Conservation (phyloP, 495 filamentous ascomycete species). For the Schizothecium vesticola region DNA sequence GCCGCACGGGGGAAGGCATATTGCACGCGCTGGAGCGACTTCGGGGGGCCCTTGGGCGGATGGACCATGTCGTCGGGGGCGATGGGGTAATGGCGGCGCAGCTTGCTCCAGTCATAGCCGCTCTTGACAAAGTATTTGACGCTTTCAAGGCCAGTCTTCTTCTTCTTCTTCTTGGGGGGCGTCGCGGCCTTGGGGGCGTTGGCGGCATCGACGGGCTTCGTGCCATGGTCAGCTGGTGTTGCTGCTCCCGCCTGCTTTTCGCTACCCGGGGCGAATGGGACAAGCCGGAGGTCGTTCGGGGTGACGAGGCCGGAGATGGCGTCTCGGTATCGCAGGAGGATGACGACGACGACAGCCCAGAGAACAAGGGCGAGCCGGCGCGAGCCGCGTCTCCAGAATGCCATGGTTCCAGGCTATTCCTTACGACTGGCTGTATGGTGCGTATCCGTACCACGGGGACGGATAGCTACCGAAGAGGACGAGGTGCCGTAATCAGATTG, state of each 20-base stretch:
- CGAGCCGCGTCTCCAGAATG: slow-evolving; percentile 6
- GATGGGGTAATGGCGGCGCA: slow-evolving; percentile 1
- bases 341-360: neutral
- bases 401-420: slow-evolving; percentile 1
- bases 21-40: neutral
- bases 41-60: slow-evolving; percentile 6
- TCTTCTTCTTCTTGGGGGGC: neutral
- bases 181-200: neutral
- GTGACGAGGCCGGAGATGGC: neutral
- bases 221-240: neutral
- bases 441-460: neutral
- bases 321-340: slow-evolving; percentile 1
- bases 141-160: neutral
- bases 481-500: neutral
- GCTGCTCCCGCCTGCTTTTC: neutral
- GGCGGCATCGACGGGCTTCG: neutral
- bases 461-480: neutral
- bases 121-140: slow-evolving; percentile 7
- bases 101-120: slow-evolving; percentile 9
- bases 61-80: slow-evolving; percentile 3
- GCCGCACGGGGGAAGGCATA: neutral
- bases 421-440: neutral
- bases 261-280: neutral
- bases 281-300: neutral
- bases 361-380: neutral